Conservation (phyloP, 2,329 filamentous ascomycete genomes). For the Arthrobotrys pseudoclavata region DNA sequence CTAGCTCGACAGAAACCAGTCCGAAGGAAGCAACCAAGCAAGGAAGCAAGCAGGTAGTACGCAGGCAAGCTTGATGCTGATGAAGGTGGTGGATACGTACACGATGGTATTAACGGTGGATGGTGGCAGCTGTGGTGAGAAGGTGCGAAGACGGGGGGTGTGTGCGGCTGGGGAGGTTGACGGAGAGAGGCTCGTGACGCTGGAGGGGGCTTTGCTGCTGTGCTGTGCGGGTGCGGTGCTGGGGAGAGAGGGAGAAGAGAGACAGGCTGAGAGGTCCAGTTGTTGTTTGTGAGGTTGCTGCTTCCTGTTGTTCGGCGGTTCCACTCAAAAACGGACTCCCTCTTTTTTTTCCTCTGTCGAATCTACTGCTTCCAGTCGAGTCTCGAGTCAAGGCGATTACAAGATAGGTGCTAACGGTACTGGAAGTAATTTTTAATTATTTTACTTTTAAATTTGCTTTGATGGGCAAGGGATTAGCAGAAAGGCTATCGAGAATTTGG, state of each 20-base stretch:
- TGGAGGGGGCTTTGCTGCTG: slow-evolving; percentile 22
- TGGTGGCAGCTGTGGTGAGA: slow-evolving; percentile 9
- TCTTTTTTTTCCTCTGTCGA: slow-evolving; percentile 4
- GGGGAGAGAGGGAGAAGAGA: slow-evolving; percentile 1
- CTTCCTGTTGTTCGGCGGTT: slow-evolving; percentile 33
- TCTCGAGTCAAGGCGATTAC: background rate
- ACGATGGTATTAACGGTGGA: slow-evolving; percentile 8
- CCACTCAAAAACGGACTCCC: slow-evolving; percentile 20
- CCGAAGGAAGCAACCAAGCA: background rate
- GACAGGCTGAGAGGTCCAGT: slow-evolving; percentile 4
- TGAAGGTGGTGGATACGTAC: slow-evolving; percentile 7
- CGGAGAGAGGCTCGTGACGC: slow-evolving; percentile 47
- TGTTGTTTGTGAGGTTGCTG: slow-evolving; percentile 40
- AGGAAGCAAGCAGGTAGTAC: background rate
- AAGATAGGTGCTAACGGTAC: too few species aligned
- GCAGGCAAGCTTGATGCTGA: slow-evolving; percentile 9
- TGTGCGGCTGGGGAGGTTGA: slow-evolving; percentile 38
- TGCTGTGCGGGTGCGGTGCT: background rate
- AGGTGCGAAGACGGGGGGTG: slow-evolving; percentile 21
- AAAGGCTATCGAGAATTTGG: background rate
- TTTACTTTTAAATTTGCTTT: too few species aligned
- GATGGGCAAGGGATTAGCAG: too few species aligned
- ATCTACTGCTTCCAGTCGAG: background rate
- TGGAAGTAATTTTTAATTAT: too few species aligned
- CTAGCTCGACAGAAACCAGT: background rate